Evolutionary conservation across 2,329 filamentous ascomycete genomes (phyloP).

Genomic region (Pyrenophora graminea): DNA sequence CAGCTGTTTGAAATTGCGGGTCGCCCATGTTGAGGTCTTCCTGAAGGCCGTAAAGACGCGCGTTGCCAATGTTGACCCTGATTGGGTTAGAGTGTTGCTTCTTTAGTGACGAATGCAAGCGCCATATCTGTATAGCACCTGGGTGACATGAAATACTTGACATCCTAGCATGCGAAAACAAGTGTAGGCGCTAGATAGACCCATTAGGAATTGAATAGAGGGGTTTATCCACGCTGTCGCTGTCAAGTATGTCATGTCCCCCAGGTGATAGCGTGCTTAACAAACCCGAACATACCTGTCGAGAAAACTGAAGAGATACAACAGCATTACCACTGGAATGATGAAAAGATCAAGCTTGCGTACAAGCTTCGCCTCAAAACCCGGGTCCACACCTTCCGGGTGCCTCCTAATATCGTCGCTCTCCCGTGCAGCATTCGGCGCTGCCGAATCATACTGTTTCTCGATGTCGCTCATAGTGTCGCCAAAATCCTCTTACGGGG

Average conservation of each 20-base stretch:
- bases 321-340: slow-evolving; percentile 67
- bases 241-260: too few relatives aligned
- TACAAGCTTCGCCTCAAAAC: slow-evolving; percentile 60
- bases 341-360: slow-evolving; percentile 68
- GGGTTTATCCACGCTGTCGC: too few relatives aligned
- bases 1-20: slow-evolving; percentile 68
- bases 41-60: slow-evolving; percentile 65
- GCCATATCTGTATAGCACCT: background rate
- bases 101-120: background rate
- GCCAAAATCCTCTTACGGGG: background rate
- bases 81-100: background rate
- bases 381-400: slow-evolving; percentile 44
- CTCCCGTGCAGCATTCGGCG: slow-evolving; percentile 17
- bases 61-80: slow-evolving; percentile 73
- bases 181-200: too few relatives aligned
- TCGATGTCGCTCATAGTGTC: slow-evolving; percentile 36
- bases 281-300: slow-evolving; percentile 60
- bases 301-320: slow-evolving; percentile 77
- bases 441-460: slow-evolving; percentile 24
- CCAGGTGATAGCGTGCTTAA: background rate
- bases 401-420: slow-evolving; percentile 34
- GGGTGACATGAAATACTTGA: too few relatives aligned
- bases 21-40: slow-evolving; percentile 63
- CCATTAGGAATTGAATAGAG: too few relatives aligned
- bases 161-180: too few relatives aligned